Percentiles rank a stretch among this genome's conserved stretches.
Conservation (phyloP, 805 yeast genomes). For the Candida methanosorbosa region DNA sequence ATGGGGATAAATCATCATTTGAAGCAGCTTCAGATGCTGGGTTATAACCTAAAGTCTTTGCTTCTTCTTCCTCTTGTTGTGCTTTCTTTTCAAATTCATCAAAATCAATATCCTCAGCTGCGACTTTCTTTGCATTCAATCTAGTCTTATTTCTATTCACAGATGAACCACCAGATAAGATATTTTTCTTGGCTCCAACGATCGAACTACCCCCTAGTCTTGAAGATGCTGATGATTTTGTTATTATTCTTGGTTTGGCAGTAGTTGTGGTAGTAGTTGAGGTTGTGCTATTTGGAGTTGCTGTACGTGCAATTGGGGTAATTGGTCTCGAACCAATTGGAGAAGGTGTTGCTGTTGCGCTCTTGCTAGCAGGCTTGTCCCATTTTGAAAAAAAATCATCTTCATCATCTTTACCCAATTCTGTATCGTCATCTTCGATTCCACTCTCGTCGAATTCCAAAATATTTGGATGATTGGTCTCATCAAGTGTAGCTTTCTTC, state of each 20-base stretch:
- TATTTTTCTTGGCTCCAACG: slow-evolving; percentile 20
- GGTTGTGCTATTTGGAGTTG: slow-evolving; percentile 5
- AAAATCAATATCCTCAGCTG: slow-evolving; percentile 41
- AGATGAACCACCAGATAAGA: slow-evolving; percentile 30
- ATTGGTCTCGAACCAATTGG: slow-evolving; percentile 37
- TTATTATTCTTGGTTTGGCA: slow-evolving; percentile 23
- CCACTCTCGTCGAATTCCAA: slow-evolving; percentile 51
- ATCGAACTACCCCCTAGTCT: slow-evolving; percentile 6
- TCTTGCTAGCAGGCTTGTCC: slow-evolving; percentile 54
- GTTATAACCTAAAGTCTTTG: slow-evolving; percentile 43
- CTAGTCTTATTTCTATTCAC: slow-evolving; percentile 51
- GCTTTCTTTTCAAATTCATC: slow-evolving; percentile 71
- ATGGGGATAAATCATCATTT: slow-evolving; percentile 2
- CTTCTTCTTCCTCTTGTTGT: slow-evolving; percentile 69
- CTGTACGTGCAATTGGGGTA: slow-evolving; percentile 27
- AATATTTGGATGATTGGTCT: slow-evolving; percentile 59
- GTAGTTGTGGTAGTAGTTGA: slow-evolving; percentile 20
- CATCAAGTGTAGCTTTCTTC: slow-evolving; percentile 58
- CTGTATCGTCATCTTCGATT: slow-evolving; percentile 27
- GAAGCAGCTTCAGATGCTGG: slow-evolving; percentile 22
- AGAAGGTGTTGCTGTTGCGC: slow-evolving; percentile 34
- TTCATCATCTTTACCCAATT: slow-evolving; percentile 54
- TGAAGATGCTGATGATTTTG: slow-evolving; percentile 16
- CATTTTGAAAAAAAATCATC: slow-evolving; percentile 91
- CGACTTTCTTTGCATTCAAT: slow-evolving; percentile 48